phyloP scores from a whole-genome alignment of 2,329 filamentous ascomycete genomes.

The Amesomyces nigricolor region DNA sequence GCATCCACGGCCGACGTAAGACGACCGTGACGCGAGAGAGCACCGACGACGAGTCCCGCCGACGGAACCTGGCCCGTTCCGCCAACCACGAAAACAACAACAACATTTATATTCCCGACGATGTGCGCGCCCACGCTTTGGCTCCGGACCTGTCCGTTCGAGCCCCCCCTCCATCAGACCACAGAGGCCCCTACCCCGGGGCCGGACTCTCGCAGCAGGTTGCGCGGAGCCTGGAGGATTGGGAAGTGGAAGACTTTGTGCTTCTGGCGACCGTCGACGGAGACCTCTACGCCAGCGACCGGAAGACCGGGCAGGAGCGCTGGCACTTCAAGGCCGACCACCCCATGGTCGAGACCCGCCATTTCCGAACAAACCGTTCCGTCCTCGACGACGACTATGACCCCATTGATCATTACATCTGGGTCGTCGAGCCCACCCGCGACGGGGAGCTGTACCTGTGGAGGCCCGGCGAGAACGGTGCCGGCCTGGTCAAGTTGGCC shows the following conservation, averaged over 20 bases:
- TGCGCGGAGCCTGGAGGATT: conserved; percentile 98
- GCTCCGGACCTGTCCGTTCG: conserved; percentile 89
- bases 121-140: conserved; percentile 96
- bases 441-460: conserved; percentile 86
- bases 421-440: conserved; percentile 88
- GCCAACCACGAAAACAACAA: conserved; percentile 24
- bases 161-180: conserved; percentile 76
- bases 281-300: conserved; percentile 85
- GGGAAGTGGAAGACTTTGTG: conserved; percentile 99
- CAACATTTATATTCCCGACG: conserved; percentile 42
- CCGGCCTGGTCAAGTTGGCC: conserved; percentile 59
- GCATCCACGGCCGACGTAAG: conserved; percentile 26
- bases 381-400: conserved; percentile 53
- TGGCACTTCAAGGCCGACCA: conserved; percentile 82
- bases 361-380: conserved; percentile 67
- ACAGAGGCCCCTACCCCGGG: conserved; percentile 51
- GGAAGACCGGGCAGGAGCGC: conserved; percentile 74
- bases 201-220: conserved; percentile 72
- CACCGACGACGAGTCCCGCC: conserved; percentile 20
- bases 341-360: conserved; percentile 85
- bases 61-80: conserved; percentile 3
- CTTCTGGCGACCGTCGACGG: conserved; percentile 99
- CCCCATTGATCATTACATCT: conserved; percentile 78
- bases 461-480: conserved; percentile 56
- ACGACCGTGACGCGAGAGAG: conserved; percentile 22